Conservation (phyloP, 495 filamentous ascomycete genomes). For the Talaromyces liani region DNA sequence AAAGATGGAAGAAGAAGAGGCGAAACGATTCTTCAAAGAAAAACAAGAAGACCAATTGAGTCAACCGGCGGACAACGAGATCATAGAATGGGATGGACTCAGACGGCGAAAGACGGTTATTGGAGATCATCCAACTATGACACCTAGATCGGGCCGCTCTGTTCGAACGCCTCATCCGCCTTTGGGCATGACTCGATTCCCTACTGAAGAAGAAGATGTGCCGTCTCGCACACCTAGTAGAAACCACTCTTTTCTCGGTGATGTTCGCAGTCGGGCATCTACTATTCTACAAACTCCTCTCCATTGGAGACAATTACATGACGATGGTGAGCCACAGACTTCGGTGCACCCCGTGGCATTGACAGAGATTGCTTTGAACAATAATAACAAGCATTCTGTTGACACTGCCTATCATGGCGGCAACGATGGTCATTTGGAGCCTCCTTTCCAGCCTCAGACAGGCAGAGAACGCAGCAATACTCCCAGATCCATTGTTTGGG, state of each 20-base stretch:
- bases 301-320: constrained; percentile 28
- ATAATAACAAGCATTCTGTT: constrained; percentile 36
- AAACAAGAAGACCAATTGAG: constrained; percentile 61
- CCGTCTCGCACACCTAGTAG: constrained; percentile 21
- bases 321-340: constrained; percentile 15
- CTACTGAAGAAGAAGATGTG: constrained; percentile 44
- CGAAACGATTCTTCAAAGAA: constrained; percentile 71
- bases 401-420: constrained; percentile 33
- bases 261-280: constrained; percentile 45
- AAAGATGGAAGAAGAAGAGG: constrained; percentile 76
- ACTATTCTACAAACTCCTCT: constrained; percentile 25
- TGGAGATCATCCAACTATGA: constrained; percentile 38
- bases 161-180: constrained; percentile 63
- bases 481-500: constrained; percentile 35
- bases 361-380: constrained; percentile 50
- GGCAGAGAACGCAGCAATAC: constrained; percentile 23
- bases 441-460: constrained; percentile 10
- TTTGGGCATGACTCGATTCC: constrained; percentile 82
- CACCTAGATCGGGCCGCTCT: constrained; percentile 24
- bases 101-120: constrained; percentile 71
- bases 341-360: constrained; percentile 53
- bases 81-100: constrained; percentile 90
- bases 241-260: constrained; percentile 44
- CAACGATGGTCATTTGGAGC: constrained; percentile 7
- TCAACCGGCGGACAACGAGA: constrained; percentile 66